These are phyloP conservation scores for Protoeuglena noctilucae DNA, from an alignment of 139 green algal genomes.

Conservation along the genomic window DNA sequence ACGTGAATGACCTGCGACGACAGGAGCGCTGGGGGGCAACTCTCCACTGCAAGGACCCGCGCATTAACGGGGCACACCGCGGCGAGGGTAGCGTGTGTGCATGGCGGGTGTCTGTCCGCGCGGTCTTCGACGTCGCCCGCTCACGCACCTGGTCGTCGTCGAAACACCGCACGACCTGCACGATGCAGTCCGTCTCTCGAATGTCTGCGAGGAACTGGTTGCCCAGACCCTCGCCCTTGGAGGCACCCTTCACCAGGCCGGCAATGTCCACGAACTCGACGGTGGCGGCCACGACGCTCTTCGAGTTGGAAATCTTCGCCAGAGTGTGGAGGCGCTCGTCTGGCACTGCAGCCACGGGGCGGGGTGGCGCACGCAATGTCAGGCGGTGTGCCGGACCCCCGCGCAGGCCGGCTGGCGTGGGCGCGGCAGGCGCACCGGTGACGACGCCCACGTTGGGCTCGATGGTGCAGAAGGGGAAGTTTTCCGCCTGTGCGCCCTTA, in stretches of 20 bases:
- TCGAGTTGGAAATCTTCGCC: slow-evolving; percentile 36
- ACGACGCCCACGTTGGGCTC: slow-evolving; percentile 73
- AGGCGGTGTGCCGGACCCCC: too few species aligned
- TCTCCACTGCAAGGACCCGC: too few species aligned
- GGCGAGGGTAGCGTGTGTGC: too few species aligned
- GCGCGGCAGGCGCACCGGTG: too few species aligned
- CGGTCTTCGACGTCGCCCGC: too few species aligned
- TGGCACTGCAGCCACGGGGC: too few species aligned
- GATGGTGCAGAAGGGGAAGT: slow-evolving; percentile 99
- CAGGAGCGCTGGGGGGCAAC: too few species aligned
- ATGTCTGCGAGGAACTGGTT: slow-evolving; percentile 99
- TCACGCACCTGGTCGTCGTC: slow-evolving; percentile 81
- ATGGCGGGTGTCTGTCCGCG: too few species aligned
- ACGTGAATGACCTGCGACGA: slow-evolving; percentile 95
- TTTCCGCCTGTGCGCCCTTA: slow-evolving; percentile 74
- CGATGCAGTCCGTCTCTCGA: slow-evolving; percentile 78
- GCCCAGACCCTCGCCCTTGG: slow-evolving; percentile 79
- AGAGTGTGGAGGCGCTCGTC: slow-evolving; percentile 27
- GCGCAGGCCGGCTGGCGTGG: too few species aligned
- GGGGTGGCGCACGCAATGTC: too few species aligned
- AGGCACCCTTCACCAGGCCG: slow-evolving; percentile 80
- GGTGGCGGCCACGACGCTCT: slow-evolving; percentile 59
- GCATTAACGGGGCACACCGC: too few species aligned
- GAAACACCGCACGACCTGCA: slow-evolving; percentile 94
- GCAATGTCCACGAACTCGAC: slow-evolving; percentile 98